Evolutionary conservation across 371 early-diverging fungal genomes (phyloP), one percentile per base, ranked within the genome.

Genomic region (Mortierella sp.): DNA sequence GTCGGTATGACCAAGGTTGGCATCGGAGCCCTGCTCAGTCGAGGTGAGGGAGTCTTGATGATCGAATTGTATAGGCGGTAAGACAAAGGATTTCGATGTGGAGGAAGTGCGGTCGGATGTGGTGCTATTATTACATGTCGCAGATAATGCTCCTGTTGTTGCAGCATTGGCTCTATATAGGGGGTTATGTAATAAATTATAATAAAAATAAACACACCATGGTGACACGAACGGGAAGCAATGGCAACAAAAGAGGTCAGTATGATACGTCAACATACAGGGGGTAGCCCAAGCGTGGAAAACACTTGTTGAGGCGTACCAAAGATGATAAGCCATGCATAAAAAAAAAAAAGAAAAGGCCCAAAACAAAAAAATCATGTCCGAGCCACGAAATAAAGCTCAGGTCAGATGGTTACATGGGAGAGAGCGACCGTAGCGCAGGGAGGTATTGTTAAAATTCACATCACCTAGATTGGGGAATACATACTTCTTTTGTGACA

Each of bases 201-300:
- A 51, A 35, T 40, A 61, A 62, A 47, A 49, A 47, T 61, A 49
- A 51, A 62, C 26, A 62, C 12, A 28, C n/a, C 20, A 55, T 30
- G 70, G 70, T 70, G 32, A 70, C 70, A 70, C 70, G 49, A 64
- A 63, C 49, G 59, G 70, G 63, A 70, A 70, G 60, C 37, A 70
- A 70, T 62, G 43, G 70, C 40, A 63, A 51, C 62, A 43, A 63
- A 55, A 47, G 43, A 68, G 68, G 49, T 68, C 68, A 68, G 62
- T 60, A 49, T 61, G 62, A 68, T 30, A 61, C 61, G 45, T 51
- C 61, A 35, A 16, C 28, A 54, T 35, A 69, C 69, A 62, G 69
- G 62, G 62, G 62, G n/a, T 24, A 40, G 49, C 20, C 54, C 59
- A 62, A 67, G 62, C 62, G 45, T 67, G 66, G 68, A 62, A 63